These are phyloP conservation scores for Pseudopyricularia javanii DNA, from an alignment of 2,329 filamentous ascomycete genomes.

Conservation along the genomic window DNA sequence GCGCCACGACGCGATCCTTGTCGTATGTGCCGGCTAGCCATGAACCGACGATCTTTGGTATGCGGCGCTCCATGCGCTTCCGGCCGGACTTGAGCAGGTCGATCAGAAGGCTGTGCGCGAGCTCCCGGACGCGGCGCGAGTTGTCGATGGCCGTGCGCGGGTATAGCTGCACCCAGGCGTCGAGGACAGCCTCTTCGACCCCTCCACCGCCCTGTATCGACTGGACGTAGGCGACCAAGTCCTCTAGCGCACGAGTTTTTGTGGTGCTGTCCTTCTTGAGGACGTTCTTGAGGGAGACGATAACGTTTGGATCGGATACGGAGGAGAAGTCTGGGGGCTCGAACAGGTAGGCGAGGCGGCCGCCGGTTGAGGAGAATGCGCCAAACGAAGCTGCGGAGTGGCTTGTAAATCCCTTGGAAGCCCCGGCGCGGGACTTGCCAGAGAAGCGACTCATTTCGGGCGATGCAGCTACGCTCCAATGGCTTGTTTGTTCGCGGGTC, in stretches of 20 bases:
- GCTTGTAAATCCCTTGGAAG: slow-evolving; percentile 8
- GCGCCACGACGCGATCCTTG: slow-evolving; percentile 62
- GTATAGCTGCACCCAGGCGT: slow-evolving; percentile 84
- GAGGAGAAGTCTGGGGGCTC: slow-evolving; percentile 71
- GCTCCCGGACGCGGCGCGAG: slow-evolving; percentile 74
- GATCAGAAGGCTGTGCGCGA: slow-evolving; percentile 64
- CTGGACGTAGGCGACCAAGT: slow-evolving; percentile 56
- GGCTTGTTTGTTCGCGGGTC: background rate
- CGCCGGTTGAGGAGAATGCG: slow-evolving; percentile 27
- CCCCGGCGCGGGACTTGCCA: slow-evolving; percentile 6
- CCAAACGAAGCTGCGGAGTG: slow-evolving; percentile 20
- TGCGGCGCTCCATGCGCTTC: slow-evolving; percentile 70
- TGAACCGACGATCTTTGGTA: slow-evolving; percentile 69
- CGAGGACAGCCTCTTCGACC: slow-evolving; percentile 70
- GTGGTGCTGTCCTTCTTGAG: slow-evolving; percentile 89
- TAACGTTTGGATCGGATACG: slow-evolving; percentile 68
- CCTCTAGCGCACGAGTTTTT: slow-evolving; percentile 81
- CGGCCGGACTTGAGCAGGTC: slow-evolving; percentile 50
- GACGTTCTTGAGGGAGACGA: slow-evolving; percentile 87
- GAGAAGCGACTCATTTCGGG: slow-evolving; percentile 3
- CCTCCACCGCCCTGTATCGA: slow-evolving; percentile 36
- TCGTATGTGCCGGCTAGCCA: slow-evolving; percentile 90
- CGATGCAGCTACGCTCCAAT: background rate
- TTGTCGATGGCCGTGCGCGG: slow-evolving; percentile 85
- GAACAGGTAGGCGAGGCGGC: slow-evolving; percentile 68